A percentile compares a stretch with the other conserved stretches of the same genome.
Evolutionary conservation across 2,329 filamentous ascomycete species (phyloP).

Genomic region (Claviceps paspali): DNA sequence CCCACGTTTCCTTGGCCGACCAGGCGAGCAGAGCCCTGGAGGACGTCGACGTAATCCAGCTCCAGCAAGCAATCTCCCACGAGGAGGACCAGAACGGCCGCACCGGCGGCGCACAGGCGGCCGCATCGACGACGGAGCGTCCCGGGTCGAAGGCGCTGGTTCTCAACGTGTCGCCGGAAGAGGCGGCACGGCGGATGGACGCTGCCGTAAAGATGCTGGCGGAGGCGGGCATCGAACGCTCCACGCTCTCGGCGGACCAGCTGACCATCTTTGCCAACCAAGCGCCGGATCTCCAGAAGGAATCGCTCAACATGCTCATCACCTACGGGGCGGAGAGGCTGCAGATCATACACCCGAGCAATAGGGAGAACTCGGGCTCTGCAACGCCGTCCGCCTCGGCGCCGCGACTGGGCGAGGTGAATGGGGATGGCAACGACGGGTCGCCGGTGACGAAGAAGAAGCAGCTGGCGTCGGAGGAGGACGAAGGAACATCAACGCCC

Average conservation of each 20-base stretch:
- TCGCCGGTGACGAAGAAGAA: conserved; percentile 12
- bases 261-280: conserved; percentile 47
- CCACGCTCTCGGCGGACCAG: conserved; percentile 37
- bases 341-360: conserved; percentile 38
- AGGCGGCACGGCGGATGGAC: conserved; percentile 34
- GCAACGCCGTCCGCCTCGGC: conserved; percentile 13
- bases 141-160: conserved; percentile 10
- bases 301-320: conserved; percentile 40
- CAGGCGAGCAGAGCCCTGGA: conserved; percentile 4
- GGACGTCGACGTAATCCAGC: conserved; percentile 3
- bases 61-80: not conserved
- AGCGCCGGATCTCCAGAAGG: conserved; percentile 36
- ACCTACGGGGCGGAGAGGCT: conserved; percentile 42
- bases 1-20: conserved; percentile 3
- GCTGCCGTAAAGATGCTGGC: conserved; percentile 31
- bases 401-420: conserved; percentile 9
- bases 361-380: conserved; percentile 16
- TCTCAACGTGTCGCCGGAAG: conserved; percentile 25
- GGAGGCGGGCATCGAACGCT: conserved; percentile 33
- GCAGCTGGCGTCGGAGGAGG: conserved; percentile 13
- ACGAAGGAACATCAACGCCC: no score
- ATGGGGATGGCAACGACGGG: conserved; percentile 1
- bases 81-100: not conserved
- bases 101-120: not conserved
- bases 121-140: conserved; percentile 5